Evolutionary conservation across 495 filamentous ascomycete genomes (phyloP), one percentile per base, ranked within the genome.

Genomic region (Aspergillus olivimuriae): DNA sequence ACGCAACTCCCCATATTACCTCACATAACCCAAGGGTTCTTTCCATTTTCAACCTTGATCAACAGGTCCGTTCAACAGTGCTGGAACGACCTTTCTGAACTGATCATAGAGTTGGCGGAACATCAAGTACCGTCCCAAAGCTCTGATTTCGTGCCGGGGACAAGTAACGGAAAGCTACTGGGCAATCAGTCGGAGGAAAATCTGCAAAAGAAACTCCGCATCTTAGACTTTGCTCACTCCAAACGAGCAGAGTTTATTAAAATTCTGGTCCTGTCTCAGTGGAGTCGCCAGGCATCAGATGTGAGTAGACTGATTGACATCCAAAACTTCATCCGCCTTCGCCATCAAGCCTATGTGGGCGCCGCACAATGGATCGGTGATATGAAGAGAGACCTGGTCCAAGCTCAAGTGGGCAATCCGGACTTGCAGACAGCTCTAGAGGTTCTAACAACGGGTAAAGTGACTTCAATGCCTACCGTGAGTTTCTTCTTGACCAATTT

Each of bases 351-450:
- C 28, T 88, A 85, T 49, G 57, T 72, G 22, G 52, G 65, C 6
- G 74, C 80, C 15, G 66, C 82, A 12, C 67, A 76, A 40, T 72
- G 73, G 44, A 65, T 95, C 43, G 78, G 80, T 34, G 72, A 84
- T 23, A 67, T 87, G 50, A 90, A 92, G 62, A 62, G 75, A 46
- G 74, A 80, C 40, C 72, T 92, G 39, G 69, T 72, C 17, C 68
- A 56, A 19, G 68, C 69, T 24, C 83, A 86, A 58, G 70, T 94
- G 35, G 86, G 85, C 9, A 91, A 87, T 56, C 92, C 92, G 2
- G 92, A 98, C 63, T 68, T 97, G 18, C 83, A 80, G 60, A 96
- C 94, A 2, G 94, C 94, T 5, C 63, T 95, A 21, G 80, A 94
- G 50, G 74, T 94, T 14, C 70, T 98, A 39, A 82, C 83, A 7